A percentile compares a stretch with the other conserved stretches of the same genome.
These are phyloP conservation scores for Tubosaeta brunneosetosa DNA, from an alignment of 768 basidiomycete genomes.

Conservation along the genomic window DNA sequence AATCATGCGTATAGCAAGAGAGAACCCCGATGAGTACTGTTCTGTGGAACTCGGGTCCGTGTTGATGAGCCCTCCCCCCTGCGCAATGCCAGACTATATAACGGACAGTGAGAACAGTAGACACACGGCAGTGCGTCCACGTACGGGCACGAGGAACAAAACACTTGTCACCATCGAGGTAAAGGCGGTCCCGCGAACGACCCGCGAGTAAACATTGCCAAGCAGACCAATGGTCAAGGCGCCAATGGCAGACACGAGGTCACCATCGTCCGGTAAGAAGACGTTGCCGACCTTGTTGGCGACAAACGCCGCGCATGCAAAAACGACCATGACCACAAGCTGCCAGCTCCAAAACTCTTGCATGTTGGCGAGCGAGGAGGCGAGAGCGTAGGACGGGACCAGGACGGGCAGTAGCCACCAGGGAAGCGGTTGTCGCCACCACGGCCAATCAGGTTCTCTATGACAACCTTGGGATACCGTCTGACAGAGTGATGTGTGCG, in stretches of 20 bases:
- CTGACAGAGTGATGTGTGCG: constrained; percentile 21
- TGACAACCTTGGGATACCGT: constrained; percentile 55
- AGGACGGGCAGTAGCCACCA: constrained; percentile 77
- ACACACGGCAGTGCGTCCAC: constrained; percentile 24
- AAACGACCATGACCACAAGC: constrained; percentile 75
- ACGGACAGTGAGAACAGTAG: constrained; percentile 17
- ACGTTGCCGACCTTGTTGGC: constrained; percentile 62
- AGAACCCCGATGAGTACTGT: constrained; percentile 73
- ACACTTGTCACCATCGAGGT: constrained; percentile 93
- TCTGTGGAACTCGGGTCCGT: constrained; percentile 47
- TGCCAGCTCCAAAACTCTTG: constrained; percentile 69
- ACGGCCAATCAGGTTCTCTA: constrained; percentile 68
- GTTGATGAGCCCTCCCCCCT: constrained; percentile 61
- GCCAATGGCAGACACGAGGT: constrained; percentile 74
- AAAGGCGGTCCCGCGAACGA: constrained; percentile 77
- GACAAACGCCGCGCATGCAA: constrained; percentile 71
- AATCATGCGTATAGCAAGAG: constrained; percentile 78
- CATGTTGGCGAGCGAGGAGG: constrained; percentile 71
- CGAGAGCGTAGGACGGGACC: constrained; percentile 72
- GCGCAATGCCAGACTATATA: constrained; percentile 65
- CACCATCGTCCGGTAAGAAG: constrained; percentile 60
- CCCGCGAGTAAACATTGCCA: constrained; percentile 76
- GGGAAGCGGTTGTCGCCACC: constrained; percentile 74
- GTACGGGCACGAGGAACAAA: constrained; percentile 82
- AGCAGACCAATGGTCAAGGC: constrained; percentile 75